Percentiles rank a stretch among this genome's conserved stretches.
These are phyloP conservation scores for Daldinia loculata DNA, from an alignment of 495 filamentous ascomycete genomes.

Conservation along the genomic window DNA sequence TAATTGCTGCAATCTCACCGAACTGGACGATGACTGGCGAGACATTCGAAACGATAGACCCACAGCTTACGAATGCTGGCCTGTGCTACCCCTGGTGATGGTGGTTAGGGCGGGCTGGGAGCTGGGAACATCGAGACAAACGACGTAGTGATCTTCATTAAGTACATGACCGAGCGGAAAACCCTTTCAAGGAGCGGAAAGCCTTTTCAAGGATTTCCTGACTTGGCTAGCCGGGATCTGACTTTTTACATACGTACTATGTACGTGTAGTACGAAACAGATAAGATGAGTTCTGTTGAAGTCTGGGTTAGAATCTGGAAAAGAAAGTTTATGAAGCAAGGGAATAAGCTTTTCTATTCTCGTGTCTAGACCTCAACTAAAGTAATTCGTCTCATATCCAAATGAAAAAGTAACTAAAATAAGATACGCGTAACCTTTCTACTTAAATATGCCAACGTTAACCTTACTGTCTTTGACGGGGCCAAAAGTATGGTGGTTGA, in stretches of 20 bases:
- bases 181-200: constrained; percentile 29
- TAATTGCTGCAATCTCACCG: constrained; percentile 32
- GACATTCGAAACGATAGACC: constrained; percentile 40
- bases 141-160: constrained; percentile 37
- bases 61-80: constrained; percentile 43
- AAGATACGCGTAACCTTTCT: constrained; percentile 35
- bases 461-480: constrained; percentile 17
- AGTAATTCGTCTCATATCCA: constrained; percentile 22
- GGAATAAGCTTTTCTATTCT: constrained; percentile 18
- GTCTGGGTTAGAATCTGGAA: constrained; percentile 9
- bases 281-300: neutral
- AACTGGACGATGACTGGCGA: constrained; percentile 25
- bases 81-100: constrained; percentile 35
- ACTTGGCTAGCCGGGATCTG: constrained; percentile 24
- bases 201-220: constrained; percentile 26
- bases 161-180: constrained; percentile 25
- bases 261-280: too few species aligned
- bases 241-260: neutral
- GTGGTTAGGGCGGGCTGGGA: constrained; percentile 22
- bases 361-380: constrained; percentile 27
- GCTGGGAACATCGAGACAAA: constrained; percentile 27
- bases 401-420: constrained; percentile 16
- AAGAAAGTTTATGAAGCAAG: constrained; percentile 14
- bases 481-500: constrained; percentile 6
- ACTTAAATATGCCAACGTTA: constrained; percentile 19